Evolutionary conservation across 148 eudicot species (phyloP), one percentile per base, ranked within the genome.

Genomic region (Rhododendron henanense): DNA sequence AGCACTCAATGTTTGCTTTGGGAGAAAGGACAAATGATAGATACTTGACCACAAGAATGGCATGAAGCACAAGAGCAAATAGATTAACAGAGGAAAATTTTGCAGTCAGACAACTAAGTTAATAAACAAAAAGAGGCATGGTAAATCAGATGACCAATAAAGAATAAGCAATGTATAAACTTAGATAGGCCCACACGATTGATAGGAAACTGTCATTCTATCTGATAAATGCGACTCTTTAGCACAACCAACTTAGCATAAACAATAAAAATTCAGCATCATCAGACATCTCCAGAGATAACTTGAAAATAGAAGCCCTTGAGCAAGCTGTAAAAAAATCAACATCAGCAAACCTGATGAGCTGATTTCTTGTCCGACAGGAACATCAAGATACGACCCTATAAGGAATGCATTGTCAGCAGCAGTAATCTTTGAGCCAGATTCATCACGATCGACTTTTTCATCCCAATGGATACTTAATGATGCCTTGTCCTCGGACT

Each of bases 321-420:
- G 25, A 85, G 44, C 14, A 1, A 85, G 59, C 74, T 4, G 28
- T 55, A 78, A 50, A 41, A 59, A 78, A 1, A 41, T 85, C 23
- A n/a, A 50, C 15, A 78, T 55, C 16, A 31, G 50, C 93, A 83
- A 85, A 97, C 99, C 98, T 93, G 95, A 79, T 86, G 92, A 83
- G 90, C 71, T 92, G 83, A 94, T 91, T 88, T 97, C 98, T 90
- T 97, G 98, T 82, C 99, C 99, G 84, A 97, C 90, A 44, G 99
- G 99, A 85, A 97, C 95, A 89, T 97, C 98, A 87, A 97, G 93
- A 91, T 91, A 97, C 61, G 99, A 95, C 53, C 99, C 98, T 28
- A 97, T 91, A 81, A 92, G 96, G 87, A 88, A 93, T 23, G 92
- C 69, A 86, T 81, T 92, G 85, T 97, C 99, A 85, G 92, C 89